Percentiles rank a stretch among this genome's conserved stretches.
Evolutionary conservation across 2,329 filamentous ascomycete genomes (phyloP).

Genomic region (Plectosphaerella sp.): DNA sequence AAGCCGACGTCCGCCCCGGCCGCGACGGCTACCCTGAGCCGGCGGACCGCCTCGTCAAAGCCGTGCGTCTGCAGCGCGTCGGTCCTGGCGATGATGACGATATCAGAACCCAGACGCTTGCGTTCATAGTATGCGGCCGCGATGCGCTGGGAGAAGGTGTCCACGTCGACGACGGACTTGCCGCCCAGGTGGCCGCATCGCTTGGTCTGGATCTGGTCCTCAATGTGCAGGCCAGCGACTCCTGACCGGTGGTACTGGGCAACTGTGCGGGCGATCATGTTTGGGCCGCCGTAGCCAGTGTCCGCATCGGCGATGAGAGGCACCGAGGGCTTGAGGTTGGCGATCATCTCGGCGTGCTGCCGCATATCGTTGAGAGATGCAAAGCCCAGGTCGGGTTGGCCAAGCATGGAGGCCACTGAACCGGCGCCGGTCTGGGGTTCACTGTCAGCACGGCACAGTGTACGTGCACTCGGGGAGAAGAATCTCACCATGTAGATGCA

Average conservation of each 20-base stretch:
- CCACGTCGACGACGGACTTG: slow-evolving; percentile 52
- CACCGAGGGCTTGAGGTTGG: slow-evolving; percentile 46
- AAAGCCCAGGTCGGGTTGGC: slow-evolving; percentile 59
- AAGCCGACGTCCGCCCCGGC: slow-evolving; percentile 57
- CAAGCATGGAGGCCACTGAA: slow-evolving; percentile 55
- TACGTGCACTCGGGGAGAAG: not conserved
- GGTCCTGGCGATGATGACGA: slow-evolving; percentile 61
- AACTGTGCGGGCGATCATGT: slow-evolving; percentile 49
- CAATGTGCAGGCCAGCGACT: slow-evolving; percentile 56
- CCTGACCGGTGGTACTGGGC: slow-evolving; percentile 48
- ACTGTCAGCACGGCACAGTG: not conserved
- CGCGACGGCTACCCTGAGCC: slow-evolving; percentile 44
- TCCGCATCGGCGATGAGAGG: slow-evolving; percentile 61
- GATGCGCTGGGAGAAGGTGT: slow-evolving; percentile 51
- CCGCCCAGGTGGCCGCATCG: slow-evolving; percentile 60
- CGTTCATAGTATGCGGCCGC: slow-evolving; percentile 49
- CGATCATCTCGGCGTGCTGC: slow-evolving; percentile 60
- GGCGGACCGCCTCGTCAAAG: slow-evolving; percentile 49
- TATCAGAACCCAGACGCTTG: slow-evolving; percentile 43
- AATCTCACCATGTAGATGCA: slow-evolving; percentile 60
- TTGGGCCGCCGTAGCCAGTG: slow-evolving; percentile 50
- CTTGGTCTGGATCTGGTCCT: slow-evolving; percentile 61
- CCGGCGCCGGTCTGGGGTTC: slow-evolving; percentile 53
- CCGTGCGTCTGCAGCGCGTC: slow-evolving; percentile 55
- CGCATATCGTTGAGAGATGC: slow-evolving; percentile 60